phyloP scores from a whole-genome alignment of 495 filamentous ascomycete genomes.

The Chaetomium tenue region DNA sequence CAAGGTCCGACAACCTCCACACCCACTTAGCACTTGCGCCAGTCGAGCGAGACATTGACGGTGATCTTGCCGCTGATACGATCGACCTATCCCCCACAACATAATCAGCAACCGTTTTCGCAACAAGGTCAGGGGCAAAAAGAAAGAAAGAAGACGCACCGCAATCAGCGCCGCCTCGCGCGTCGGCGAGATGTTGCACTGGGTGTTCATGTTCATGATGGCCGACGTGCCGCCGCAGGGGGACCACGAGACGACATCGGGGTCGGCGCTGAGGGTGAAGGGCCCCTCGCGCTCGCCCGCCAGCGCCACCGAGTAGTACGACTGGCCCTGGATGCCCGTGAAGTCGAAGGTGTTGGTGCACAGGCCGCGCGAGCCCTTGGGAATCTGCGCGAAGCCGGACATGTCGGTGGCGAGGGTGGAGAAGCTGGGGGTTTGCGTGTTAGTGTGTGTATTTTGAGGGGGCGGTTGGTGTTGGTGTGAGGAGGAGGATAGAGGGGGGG shows the following conservation, averaged over 20 bases:
- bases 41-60: constrained; percentile 28
- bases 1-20: background rate
- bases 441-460: background rate
- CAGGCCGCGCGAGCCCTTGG: constrained; percentile 22
- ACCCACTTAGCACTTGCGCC: constrained; percentile 28
- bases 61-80: constrained; percentile 32
- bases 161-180: constrained; percentile 26
- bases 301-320: constrained; percentile 21
- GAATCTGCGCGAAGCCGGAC: constrained; percentile 30
- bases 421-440: constrained; percentile 6
- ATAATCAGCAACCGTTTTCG: background rate
- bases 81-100: constrained; percentile 24
- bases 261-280: constrained; percentile 24
- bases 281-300: constrained; percentile 24
- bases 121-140: background rate
- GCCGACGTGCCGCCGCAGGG: constrained; percentile 29
- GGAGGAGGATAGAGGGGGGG: too few species aligned
- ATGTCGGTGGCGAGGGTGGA: constrained; percentile 28
- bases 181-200: constrained; percentile 33
- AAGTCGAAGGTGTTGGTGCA: constrained; percentile 33
- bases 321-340: constrained; percentile 22
- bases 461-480: too few species aligned
- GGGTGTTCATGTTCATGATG: constrained; percentile 34
- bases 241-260: constrained; percentile 25
- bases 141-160: constrained; percentile 13